Evolutionary conservation across 768 basidiomycete species (phyloP).

Genomic region (Jaapia argillacea): DNA sequence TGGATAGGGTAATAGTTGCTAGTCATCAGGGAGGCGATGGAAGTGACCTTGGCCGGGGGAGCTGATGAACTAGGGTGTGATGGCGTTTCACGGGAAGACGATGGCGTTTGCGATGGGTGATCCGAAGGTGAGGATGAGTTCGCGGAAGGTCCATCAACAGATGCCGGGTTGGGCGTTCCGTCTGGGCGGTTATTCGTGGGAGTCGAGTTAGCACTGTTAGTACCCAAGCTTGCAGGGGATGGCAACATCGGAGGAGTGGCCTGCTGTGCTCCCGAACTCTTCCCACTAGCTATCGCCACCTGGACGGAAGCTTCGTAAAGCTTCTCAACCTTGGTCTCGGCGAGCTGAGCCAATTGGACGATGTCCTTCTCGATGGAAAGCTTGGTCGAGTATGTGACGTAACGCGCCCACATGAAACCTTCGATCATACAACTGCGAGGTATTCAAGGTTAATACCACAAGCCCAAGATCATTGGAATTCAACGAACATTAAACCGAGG

Average conservation of each 20-base stretch:
- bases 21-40: background rate
- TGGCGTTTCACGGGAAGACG: background rate
- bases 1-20: background rate
- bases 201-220: slow-evolving; percentile 69
- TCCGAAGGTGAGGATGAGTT: background rate
- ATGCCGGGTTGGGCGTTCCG: background rate
- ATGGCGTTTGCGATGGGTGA: background rate
- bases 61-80: background rate
- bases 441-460: slow-evolving; percentile 3
- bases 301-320: slow-evolving; percentile 5
- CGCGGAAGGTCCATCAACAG: background rate
- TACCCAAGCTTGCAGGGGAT: slow-evolving; percentile 61
- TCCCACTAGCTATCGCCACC: background rate
- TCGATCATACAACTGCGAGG: slow-evolving; percentile 65
- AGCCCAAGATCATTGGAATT: background rate
- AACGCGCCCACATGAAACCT: slow-evolving; percentile 55
- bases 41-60: background rate
- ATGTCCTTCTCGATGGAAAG: slow-evolving; percentile 12
- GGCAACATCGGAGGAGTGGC: slow-evolving; percentile 67
- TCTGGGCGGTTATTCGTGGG: slow-evolving; percentile 25
- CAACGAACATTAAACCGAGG: slow-evolving; percentile 72
- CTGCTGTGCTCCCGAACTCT: background rate
- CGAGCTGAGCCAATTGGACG: no score
- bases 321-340: slow-evolving; percentile 11
- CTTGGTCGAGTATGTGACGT: slow-evolving; percentile 30